phyloP scores from a whole-genome alignment of 768 basidiomycete species.

The Punctularia strigosozonata region DNA sequence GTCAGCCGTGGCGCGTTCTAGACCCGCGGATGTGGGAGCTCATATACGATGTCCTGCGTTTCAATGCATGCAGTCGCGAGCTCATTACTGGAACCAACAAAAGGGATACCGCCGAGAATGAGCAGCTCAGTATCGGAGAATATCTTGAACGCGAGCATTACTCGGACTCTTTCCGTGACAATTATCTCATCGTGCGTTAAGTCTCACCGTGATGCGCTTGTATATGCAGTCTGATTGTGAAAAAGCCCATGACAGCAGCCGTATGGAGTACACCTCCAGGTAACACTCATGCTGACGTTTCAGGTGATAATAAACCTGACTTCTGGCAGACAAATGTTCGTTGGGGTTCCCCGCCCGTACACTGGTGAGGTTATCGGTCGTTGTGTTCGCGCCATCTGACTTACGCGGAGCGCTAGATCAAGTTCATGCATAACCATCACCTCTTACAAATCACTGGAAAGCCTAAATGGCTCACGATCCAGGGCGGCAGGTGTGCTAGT shows the following conservation, averaged over 20 bases:
- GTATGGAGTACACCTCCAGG: slow-evolving; percentile 74
- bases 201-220: background rate
- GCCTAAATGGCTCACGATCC: slow-evolving; percentile 62
- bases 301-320: too few relatives aligned
- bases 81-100: slow-evolving; percentile 23
- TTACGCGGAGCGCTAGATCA: slow-evolving; percentile 26
- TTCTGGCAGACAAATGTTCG: slow-evolving; percentile 54
- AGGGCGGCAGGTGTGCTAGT: slow-evolving; percentile 48
- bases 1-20: slow-evolving; percentile 48
- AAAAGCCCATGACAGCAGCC: slow-evolving; percentile 68
- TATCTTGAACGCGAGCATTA: slow-evolving; percentile 53
- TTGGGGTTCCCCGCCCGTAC: slow-evolving; percentile 63
- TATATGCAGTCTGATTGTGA: slow-evolving; percentile 2
- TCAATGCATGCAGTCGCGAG: slow-evolving; percentile 56
- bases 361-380: slow-evolving; percentile 24
- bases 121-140: slow-evolving; percentile 35
- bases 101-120: slow-evolving; percentile 11
- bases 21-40: slow-evolving; percentile 62
- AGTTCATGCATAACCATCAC: slow-evolving; percentile 67
- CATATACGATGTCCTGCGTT: slow-evolving; percentile 58
- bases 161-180: slow-evolving; percentile 54
- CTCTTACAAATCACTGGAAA: slow-evolving; percentile 60
- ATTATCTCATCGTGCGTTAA: slow-evolving; percentile 57
- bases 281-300: too few relatives aligned
- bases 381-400: background rate